These are phyloP conservation scores for Globisporangium emineosum DNA, from an alignment of 352 stramenopile species.

Conservation along the genomic window DNA sequence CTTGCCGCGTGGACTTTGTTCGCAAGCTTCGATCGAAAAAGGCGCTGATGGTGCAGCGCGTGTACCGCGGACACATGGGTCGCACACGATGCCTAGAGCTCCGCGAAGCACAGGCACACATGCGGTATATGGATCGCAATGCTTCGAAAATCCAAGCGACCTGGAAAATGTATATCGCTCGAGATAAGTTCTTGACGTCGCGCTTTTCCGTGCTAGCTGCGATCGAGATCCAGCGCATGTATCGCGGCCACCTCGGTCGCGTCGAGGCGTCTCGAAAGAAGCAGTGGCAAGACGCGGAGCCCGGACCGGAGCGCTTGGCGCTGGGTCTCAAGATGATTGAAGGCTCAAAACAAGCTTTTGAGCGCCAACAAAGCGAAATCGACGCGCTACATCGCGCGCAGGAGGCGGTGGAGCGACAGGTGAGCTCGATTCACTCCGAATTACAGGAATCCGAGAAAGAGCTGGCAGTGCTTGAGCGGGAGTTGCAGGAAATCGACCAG, in stretches of 20 bases:
- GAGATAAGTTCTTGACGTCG: slow-evolving; percentile 60
- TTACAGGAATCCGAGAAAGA: slow-evolving; percentile 90
- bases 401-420: slow-evolving; percentile 82
- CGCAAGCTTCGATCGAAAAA: slow-evolving; percentile 43
- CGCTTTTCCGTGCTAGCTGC: slow-evolving; percentile 75
- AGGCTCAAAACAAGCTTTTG: slow-evolving; percentile 91
- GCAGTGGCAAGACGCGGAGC: slow-evolving; percentile 85
- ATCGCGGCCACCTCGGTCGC: slow-evolving; percentile 81
- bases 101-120: slow-evolving; percentile 34
- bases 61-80: slow-evolving; percentile 69
- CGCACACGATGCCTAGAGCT: slow-evolving; percentile 36
- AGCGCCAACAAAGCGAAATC: slow-evolving; percentile 90
- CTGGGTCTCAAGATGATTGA: slow-evolving; percentile 91
- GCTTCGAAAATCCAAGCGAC: slow-evolving; percentile 85
- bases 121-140: slow-evolving; percentile 46
- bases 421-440: slow-evolving; percentile 89
- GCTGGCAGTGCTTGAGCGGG: slow-evolving; percentile 84
- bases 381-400: slow-evolving; percentile 91
- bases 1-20: slow-evolving; percentile 45
- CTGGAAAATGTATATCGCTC: slow-evolving; percentile 82
- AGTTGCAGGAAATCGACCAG: slow-evolving; percentile 92
- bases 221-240: slow-evolving; percentile 89
- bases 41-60: slow-evolving; percentile 52
- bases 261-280: slow-evolving; percentile 57
- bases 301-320: slow-evolving; percentile 86